Percentiles rank a stretch among this genome's conserved stretches.
Evolutionary conservation across 805 yeast species (phyloP).

Genomic region (Nakazawaea ernobii): DNA sequence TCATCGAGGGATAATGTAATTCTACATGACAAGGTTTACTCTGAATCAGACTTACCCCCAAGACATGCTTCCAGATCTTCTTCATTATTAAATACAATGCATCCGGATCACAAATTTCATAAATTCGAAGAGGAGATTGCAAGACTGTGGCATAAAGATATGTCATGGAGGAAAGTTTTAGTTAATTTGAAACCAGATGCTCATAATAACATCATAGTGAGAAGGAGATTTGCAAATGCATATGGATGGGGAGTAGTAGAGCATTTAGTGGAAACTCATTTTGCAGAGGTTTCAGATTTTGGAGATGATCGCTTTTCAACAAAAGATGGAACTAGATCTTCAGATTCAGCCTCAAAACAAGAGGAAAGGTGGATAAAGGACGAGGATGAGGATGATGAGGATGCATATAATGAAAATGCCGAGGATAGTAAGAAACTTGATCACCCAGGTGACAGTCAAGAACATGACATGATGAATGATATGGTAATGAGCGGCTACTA

Average conservation of each 20-base stretch:
- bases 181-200: constrained; percentile 89
- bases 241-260: constrained; percentile 94
- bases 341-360: constrained; percentile 1
- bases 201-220: constrained; percentile 85
- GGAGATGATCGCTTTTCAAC: constrained; percentile 13
- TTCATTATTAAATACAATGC: constrained; percentile 19
- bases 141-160: constrained; percentile 74
- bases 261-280: constrained; percentile 70
- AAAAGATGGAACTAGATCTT: constrained; percentile 1
- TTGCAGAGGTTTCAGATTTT: constrained; percentile 23
- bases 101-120: constrained; percentile 35
- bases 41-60: constrained; percentile 60
- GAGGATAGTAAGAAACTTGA: constrained; percentile 4
- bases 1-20: constrained; percentile 56
- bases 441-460: neutral
- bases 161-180: constrained; percentile 89
- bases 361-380: constrained; percentile 9
- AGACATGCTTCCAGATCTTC: constrained; percentile 21
- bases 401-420: constrained; percentile 4
- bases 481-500: constrained; percentile 11
- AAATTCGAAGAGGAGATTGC: constrained; percentile 76
- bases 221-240: constrained; percentile 86
- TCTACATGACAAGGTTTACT: constrained; percentile 76
- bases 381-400: constrained; percentile 10
- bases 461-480: constrained; percentile 3